Evolutionary conservation across 345 rosid genomes (phyloP).

Genomic region (Angophora floribunda): DNA sequence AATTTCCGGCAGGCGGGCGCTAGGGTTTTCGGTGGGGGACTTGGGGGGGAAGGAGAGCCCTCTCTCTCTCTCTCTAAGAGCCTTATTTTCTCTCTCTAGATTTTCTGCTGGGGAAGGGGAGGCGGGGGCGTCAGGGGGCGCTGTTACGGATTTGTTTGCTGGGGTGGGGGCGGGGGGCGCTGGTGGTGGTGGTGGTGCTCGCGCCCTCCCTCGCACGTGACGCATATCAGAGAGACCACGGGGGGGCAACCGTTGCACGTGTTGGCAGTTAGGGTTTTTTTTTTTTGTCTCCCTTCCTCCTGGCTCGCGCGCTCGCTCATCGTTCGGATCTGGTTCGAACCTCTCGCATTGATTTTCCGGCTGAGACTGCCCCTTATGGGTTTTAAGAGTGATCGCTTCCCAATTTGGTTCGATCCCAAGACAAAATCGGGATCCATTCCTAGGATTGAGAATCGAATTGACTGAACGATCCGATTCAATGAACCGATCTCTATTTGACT

Average conservation of each 20-base stretch:
- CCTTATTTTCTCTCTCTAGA: not conserved
- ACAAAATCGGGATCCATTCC: no score
- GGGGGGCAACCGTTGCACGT: slow-evolving; percentile 11
- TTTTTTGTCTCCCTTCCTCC: not conserved
- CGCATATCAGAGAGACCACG: not conserved
- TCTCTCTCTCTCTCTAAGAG: not conserved
- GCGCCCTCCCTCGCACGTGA: slow-evolving; percentile 13
- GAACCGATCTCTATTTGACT: no score
- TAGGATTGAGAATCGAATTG: no score
- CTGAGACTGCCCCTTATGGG: no score
- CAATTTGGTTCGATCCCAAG: no score
- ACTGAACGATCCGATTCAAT: no score
- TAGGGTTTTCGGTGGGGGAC: not conserved
- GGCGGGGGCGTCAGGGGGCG: not conserved
- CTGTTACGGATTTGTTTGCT: not conserved
- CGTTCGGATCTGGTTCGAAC: not conserved
- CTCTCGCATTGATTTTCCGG: not conserved
- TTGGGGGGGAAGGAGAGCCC: not conserved
- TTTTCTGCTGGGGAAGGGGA: not conserved
- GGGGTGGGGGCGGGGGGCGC: not conserved
- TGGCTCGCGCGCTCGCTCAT: no score
- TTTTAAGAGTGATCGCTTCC: no score
- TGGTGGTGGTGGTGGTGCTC: not conserved
- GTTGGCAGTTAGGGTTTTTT: slow-evolving; percentile 14
- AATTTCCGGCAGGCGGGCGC: not conserved